Evolutionary conservation across 257 asterid species (phyloP).

Genomic region (Ballota nigra): DNA sequence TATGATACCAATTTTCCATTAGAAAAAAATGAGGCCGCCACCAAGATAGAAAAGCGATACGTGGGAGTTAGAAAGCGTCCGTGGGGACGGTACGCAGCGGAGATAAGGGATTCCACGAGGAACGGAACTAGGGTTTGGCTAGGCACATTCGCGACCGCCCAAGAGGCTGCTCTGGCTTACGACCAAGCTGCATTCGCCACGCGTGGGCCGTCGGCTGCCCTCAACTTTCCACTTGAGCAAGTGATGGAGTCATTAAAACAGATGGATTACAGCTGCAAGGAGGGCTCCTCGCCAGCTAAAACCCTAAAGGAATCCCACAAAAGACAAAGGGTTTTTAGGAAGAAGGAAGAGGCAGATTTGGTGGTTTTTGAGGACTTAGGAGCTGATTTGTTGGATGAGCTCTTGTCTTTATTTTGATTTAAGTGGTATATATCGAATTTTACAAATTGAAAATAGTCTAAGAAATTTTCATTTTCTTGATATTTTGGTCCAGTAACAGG

Average conservation of each 20-base stretch:
- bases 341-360: slow-evolving; percentile 21
- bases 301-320: slow-evolving; percentile 35
- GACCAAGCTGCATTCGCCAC: slow-evolving; percentile 48
- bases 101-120: slow-evolving; percentile 51
- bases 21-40: not conserved
- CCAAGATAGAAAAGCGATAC: slow-evolving; percentile 16
- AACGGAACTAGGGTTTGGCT: slow-evolving; percentile 51
- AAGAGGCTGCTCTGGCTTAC: slow-evolving; percentile 49
- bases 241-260: slow-evolving; percentile 37
- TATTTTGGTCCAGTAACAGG: too few species aligned
- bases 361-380: slow-evolving; percentile 47
- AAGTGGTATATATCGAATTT: too few species aligned
- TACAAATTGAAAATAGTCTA: too few species aligned
- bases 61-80: slow-evolving; percentile 46
- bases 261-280: slow-evolving; percentile 17
- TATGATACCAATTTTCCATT: not conserved
- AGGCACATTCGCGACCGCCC: slow-evolving; percentile 39
- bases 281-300: slow-evolving; percentile 14
- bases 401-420: too few species aligned
- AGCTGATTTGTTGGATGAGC: slow-evolving; percentile 32
- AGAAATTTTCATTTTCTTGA: too few species aligned
- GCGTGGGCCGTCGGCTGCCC: slow-evolving; percentile 35
- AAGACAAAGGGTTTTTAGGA: not conserved
- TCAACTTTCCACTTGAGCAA: slow-evolving; percentile 32
- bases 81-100: slow-evolving; percentile 52